These are phyloP conservation scores for Cronartium ribicola DNA, from an alignment of 1,284 basidiomycete species.

Conservation along the genomic window DNA sequence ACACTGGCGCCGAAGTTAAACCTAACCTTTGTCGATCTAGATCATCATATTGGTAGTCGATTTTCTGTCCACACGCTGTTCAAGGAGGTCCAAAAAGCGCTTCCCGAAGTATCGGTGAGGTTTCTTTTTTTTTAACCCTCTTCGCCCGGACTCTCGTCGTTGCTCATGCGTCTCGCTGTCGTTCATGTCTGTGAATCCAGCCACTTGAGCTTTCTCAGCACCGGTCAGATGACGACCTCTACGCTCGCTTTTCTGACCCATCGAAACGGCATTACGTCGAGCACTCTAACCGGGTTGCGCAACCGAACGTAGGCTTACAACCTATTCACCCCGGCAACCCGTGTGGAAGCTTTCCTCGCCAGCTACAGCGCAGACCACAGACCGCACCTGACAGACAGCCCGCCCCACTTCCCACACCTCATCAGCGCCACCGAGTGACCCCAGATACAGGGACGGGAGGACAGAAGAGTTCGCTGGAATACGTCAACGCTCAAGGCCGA, in stretches of 20 bases:
- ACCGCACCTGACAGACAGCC: neutral
- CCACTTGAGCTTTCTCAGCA: neutral
- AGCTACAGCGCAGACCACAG: neutral
- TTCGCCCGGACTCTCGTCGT: neutral
- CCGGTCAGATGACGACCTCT: neutral
- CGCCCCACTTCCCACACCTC: neutral
- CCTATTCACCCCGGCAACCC: too few relatives aligned
- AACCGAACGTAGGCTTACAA: too few relatives aligned
- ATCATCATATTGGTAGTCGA: constrained; percentile 41
- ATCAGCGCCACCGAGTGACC: constrained; percentile 9
- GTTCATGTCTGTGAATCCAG: neutral
- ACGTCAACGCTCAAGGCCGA: constrained; percentile 14
- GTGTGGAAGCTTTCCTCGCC: neutral
- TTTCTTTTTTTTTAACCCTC: neutral
- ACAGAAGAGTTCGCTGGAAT: constrained; percentile 1
- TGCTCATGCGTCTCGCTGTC: neutral
- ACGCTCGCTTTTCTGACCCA: neutral
- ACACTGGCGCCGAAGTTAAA: constrained; percentile 37
- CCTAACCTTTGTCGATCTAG: constrained; percentile 39
- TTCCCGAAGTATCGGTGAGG: constrained; percentile 30
- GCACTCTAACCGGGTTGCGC: too few relatives aligned
- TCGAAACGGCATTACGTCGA: neutral
- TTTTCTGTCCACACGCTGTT: constrained; percentile 39
- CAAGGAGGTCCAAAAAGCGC: constrained; percentile 38
- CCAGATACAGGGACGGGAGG: neutral